Percentiles rank a stretch among this genome's conserved stretches.
Conservation (phyloP, 2,329 filamentous ascomycete species). For the Alternaria tenuissima region DNA sequence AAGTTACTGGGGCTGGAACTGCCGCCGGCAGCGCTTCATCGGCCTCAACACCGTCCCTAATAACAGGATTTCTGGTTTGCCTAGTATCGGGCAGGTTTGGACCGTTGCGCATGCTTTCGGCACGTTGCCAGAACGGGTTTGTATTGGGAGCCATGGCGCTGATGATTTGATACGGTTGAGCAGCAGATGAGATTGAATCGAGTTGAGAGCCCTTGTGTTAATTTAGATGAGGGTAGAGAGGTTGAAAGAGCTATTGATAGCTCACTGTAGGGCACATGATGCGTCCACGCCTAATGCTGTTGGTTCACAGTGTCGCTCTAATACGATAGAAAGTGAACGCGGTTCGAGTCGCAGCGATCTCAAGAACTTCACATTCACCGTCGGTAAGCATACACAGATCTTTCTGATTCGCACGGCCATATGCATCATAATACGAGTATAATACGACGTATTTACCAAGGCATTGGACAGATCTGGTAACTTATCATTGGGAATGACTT, state of each 20-base stretch:
- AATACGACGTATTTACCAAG: neutral
- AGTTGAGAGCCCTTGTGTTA: neutral
- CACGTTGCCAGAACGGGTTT: neutral
- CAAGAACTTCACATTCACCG: neutral
- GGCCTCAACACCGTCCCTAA: fast-evolving
- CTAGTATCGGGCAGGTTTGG: no score
- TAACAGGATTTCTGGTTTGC: neutral
- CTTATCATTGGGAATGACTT: neutral
- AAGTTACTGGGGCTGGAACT: neutral
- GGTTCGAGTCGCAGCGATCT: fast-evolving
- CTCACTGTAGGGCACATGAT: fast-evolving
- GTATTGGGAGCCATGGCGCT: neutral
- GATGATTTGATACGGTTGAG: neutral
- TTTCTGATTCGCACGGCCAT: neutral
- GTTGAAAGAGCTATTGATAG: neutral
- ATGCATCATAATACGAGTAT: neutral
- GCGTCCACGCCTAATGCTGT: neutral
- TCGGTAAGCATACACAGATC: fast-evolving
- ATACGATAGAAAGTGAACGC: neutral
- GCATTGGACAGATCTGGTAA: fast-evolving
- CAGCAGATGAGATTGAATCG: neutral
- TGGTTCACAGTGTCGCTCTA: neutral
- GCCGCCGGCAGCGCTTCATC: neutral
- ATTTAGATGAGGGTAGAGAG: no score
- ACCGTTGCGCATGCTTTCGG: neutral